Base-by-base conservation (phyloP, 306 rosid species). In the Medicago lupulina region DNA sequence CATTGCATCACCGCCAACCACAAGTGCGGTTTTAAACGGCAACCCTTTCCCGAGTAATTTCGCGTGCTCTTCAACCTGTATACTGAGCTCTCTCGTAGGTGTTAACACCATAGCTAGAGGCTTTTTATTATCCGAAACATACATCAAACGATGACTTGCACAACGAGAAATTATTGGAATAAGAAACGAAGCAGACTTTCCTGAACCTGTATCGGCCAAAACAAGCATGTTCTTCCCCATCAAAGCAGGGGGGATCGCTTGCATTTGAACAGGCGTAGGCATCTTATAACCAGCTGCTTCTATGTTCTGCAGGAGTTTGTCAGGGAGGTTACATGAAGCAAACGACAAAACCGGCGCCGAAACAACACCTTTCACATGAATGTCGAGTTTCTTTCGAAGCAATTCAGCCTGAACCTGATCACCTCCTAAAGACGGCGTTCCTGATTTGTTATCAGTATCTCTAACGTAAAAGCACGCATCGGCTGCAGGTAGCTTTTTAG, bases 241-340 rank as follows among this genome's bases (percentile, higher is more conserved):
- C 87, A 83, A 83, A 73, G 96, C 90, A 78, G 89, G 87, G 34
- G 97, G 97, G 16, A 92, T 88, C 74, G 96, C 92, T 86, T 92
- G 97, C 97, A 90, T 92, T 83, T 92, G 97, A 23, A 92, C 92
- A 80, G 97, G 87, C 7, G 96, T 90, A 62, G 96, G 97, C 88
- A 88, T 68, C 61, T 88, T 93, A 80, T 87, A 92, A 11, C 96
- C 91, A 41, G 91, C 90, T 25, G 89, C 82, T 81, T 92, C 96
- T 64, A 90, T 78, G 78, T 90, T 92, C 73, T 90, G 86, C 57
- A 86, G 87, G 49, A 92, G 96, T 83, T 86, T 87, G 21, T 79
- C 87, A 40, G 91, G 93, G 76, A 88, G 86, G 79, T 82, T 82
- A 72, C 86, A 90, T 0, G 79, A 82, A 81, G 88, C 31, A 50